A percentile compares a stretch with the other conserved stretches of the same genome.
Evolutionary conservation across 2,329 filamentous ascomycete species (phyloP).

Genomic region (Cadophora sp.): DNA sequence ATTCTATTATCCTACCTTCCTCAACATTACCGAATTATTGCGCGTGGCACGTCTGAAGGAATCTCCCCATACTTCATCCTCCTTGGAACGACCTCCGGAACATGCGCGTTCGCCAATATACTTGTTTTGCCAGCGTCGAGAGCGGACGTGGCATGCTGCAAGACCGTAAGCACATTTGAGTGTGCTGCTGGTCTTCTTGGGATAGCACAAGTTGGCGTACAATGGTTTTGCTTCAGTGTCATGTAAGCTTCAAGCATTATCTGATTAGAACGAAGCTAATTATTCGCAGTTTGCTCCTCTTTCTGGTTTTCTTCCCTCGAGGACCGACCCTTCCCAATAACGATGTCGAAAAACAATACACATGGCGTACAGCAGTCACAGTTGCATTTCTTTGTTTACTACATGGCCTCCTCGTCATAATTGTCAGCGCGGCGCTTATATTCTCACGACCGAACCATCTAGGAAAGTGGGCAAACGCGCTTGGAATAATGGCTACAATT

Average conservation of each 20-base stretch:
- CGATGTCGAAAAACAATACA: slow-evolving; percentile 58
- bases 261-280: slow-evolving; percentile 12
- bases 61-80: slow-evolving; percentile 96
- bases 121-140: slow-evolving; percentile 84
- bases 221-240: slow-evolving; percentile 89
- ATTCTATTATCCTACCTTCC: slow-evolving; percentile 94
- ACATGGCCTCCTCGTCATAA: slow-evolving; percentile 74
- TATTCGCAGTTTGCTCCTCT: slow-evolving; percentile 79
- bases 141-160: slow-evolving; percentile 85
- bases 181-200: slow-evolving; percentile 87
- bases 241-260: slow-evolving; percentile 66
- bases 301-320: slow-evolving; percentile 90
- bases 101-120: slow-evolving; percentile 90
- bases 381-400: slow-evolving; percentile 76
- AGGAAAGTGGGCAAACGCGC: slow-evolving; percentile 80
- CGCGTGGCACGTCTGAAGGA: slow-evolving; percentile 84
- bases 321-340: slow-evolving; percentile 50
- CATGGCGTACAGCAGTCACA: slow-evolving; percentile 78
- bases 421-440: slow-evolving; percentile 73
- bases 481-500: slow-evolving; percentile 79
- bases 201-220: slow-evolving; percentile 87
- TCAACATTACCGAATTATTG: slow-evolving; percentile 91
- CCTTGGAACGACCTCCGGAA: slow-evolving; percentile 89
- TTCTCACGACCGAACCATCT: slow-evolving; percentile 68
- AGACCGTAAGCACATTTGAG: slow-evolving; percentile 78